A percentile compares a stretch with the other conserved stretches of the same genome.
Conservation (phyloP, 768 basidiomycete species). For the Collybia nuda region DNA sequence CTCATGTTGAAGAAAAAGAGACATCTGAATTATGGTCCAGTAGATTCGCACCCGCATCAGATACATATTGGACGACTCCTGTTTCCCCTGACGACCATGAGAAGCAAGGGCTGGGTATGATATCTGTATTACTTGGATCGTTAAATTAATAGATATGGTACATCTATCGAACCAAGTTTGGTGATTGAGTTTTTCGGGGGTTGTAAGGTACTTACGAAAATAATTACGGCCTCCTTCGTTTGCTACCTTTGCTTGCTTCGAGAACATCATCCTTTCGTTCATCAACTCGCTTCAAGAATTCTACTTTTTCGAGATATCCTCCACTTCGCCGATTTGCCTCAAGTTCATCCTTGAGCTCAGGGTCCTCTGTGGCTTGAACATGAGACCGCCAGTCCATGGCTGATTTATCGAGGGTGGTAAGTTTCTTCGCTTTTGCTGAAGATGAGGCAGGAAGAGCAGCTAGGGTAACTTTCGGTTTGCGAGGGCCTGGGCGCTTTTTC, state of each 20-base stretch:
- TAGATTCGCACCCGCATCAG: too few species aligned
- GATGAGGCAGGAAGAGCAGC: constrained; percentile 48
- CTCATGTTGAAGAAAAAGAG: too few species aligned
- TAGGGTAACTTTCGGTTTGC: constrained; percentile 61
- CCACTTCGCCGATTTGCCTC: constrained; percentile 71
- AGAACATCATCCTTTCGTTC: constrained; percentile 66
- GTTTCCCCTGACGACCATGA: too few species aligned
- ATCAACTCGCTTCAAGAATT: constrained; percentile 77
- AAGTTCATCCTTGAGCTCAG: constrained; percentile 65
- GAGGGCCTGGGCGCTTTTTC: constrained; percentile 57
- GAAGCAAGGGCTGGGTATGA: too few species aligned
- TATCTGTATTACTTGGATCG: too few species aligned
- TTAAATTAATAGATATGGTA: neutral
- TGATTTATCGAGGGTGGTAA: constrained; percentile 84
- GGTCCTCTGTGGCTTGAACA: constrained; percentile 38
- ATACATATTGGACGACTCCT: too few species aligned
- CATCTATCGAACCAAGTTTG: neutral
- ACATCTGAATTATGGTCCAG: too few species aligned
- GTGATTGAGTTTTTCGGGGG: neutral
- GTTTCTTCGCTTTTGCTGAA: constrained; percentile 63
- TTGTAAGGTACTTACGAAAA: neutral
- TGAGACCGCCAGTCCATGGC: constrained; percentile 85
- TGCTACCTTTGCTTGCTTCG: constrained; percentile 54
- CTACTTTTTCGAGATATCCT: constrained; percentile 83
- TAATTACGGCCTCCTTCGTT: constrained; percentile 42